Percentiles rank a stretch among this genome's conserved stretches.
Conservation (phyloP, 2,329 filamentous ascomycete genomes). For the Fonsecaea pedrosoi region DNA sequence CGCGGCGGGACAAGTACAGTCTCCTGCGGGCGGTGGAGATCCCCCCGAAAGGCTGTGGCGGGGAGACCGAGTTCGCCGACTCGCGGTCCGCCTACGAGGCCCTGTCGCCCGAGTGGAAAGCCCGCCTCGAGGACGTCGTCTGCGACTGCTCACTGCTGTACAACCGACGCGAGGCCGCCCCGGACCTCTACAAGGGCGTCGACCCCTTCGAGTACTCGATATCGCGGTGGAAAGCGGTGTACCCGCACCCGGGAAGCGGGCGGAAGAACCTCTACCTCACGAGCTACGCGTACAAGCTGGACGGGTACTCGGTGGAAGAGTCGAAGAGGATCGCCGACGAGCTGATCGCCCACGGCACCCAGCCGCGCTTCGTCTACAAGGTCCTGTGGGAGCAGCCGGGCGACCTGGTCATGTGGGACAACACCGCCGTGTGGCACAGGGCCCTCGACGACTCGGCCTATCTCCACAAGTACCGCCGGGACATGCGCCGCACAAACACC, state of each 20-base stretch:
- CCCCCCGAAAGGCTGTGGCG: slow-evolving; percentile 1
- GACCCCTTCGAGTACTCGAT: slow-evolving; percentile 9
- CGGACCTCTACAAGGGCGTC: slow-evolving; percentile 14
- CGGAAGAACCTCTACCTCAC: neutral
- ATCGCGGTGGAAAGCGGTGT: neutral
- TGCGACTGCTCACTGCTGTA: slow-evolving; percentile 14
- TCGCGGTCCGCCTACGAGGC: slow-evolving; percentile 18
- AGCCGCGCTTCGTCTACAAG: too few relatives aligned
- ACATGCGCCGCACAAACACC: too few relatives aligned
- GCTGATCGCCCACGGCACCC: too few relatives aligned
- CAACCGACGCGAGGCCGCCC: slow-evolving; percentile 3
- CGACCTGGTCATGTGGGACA: too few relatives aligned
- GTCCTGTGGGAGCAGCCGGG: too few relatives aligned
- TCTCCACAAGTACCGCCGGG: too few relatives aligned
- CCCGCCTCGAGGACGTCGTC: slow-evolving; percentile 9
- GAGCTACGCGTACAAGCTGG: slow-evolving; percentile 6
- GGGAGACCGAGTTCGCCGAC: slow-evolving; percentile 13
- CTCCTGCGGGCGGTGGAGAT: slow-evolving; percentile 1
- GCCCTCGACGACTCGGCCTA: too few relatives aligned
- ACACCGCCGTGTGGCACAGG: too few relatives aligned
- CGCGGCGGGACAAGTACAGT: neutral
- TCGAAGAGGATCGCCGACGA: neutral
- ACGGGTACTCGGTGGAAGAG: neutral
- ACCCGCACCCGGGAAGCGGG: slow-evolving; percentile 5
- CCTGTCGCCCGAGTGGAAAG: slow-evolving; percentile 8